Evolutionary conservation across 371 early-diverging fungal species (phyloP).

Genomic region (Dinochytrium kinnereticum): DNA sequence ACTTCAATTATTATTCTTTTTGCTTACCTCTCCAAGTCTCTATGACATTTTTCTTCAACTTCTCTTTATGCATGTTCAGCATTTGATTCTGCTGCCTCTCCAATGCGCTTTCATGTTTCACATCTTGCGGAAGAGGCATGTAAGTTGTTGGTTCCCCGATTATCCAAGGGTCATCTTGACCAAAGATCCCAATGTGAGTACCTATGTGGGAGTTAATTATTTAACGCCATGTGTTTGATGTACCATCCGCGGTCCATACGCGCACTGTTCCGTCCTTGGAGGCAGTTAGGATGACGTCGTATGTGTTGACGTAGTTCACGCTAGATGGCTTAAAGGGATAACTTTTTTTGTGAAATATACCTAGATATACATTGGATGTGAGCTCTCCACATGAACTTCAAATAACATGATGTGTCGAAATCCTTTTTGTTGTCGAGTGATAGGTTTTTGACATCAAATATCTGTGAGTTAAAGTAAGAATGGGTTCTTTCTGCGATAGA

Average conservation of each 20-base stretch:
- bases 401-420: slow-evolving; percentile 26
- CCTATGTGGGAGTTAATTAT: slow-evolving; percentile 30
- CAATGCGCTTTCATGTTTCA: slow-evolving; percentile 46
- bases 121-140: slow-evolving; percentile 48
- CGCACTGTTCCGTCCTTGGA: slow-evolving; percentile 57
- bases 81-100: slow-evolving; percentile 49
- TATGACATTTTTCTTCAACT: slow-evolving; percentile 53
- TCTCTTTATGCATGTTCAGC: slow-evolving; percentile 41
- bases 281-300: slow-evolving; percentile 53
- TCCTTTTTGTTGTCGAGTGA: slow-evolving; percentile 26
- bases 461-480: slow-evolving; percentile 8
- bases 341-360: slow-evolving; percentile 22
- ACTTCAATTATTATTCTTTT: not conserved
- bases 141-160: slow-evolving; percentile 56
- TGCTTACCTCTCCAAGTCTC: slow-evolving; percentile 51
- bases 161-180: slow-evolving; percentile 56
- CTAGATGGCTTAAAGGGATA: slow-evolving; percentile 22
- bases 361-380: slow-evolving; percentile 52
- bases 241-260: slow-evolving; percentile 54
- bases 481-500: not conserved
- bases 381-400: slow-evolving; percentile 52
- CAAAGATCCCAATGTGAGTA: slow-evolving; percentile 58
- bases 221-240: not conserved
- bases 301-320: slow-evolving; percentile 49
- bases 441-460: slow-evolving; percentile 29